A percentile compares a stretch with the other conserved stretches of the same genome.
phyloP scores from a whole-genome alignment of 257 asterid genomes.

The Nicotiana tomentosiformis region DNA sequence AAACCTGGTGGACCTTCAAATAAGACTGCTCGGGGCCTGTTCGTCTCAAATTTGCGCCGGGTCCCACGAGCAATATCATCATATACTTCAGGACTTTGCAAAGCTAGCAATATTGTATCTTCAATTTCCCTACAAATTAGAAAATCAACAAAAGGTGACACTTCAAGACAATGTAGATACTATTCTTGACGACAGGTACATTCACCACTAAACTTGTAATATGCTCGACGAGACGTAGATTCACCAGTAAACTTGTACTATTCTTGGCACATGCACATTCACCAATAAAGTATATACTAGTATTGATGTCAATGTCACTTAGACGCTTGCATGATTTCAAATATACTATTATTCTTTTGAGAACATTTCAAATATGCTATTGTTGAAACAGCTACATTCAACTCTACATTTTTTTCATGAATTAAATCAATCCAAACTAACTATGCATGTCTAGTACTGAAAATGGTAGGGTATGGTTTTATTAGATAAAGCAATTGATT shows the following conservation, averaged over 20 bases:
- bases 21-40: conserved; percentile 91
- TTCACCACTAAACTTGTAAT: not conserved
- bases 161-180: conserved; percentile 2
- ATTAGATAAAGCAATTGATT: not conserved
- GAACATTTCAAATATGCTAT: not conserved
- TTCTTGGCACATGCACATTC: not conserved
- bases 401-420: not conserved
- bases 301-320: not conserved
- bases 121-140: conserved; percentile 60
- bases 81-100: conserved; percentile 89
- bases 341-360: not conserved
- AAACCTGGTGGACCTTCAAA: conserved; percentile 99
- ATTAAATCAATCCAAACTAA: not conserved
- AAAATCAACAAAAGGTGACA: not conserved
- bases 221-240: not conserved
- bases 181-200: not conserved
- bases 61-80: conserved; percentile 96
- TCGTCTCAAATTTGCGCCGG: conserved; percentile 89
- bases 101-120: conserved; percentile 83
- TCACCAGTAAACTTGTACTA: not conserved
- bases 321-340: not conserved
- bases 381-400: not conserved
- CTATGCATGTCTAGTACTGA: not conserved
- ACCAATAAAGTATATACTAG: not conserved
- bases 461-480: not conserved